A percentile compares a stretch with the other conserved stretches of the same genome.
Conservation (phyloP, 345 rosid species). For the Syzygium grande region DNA sequence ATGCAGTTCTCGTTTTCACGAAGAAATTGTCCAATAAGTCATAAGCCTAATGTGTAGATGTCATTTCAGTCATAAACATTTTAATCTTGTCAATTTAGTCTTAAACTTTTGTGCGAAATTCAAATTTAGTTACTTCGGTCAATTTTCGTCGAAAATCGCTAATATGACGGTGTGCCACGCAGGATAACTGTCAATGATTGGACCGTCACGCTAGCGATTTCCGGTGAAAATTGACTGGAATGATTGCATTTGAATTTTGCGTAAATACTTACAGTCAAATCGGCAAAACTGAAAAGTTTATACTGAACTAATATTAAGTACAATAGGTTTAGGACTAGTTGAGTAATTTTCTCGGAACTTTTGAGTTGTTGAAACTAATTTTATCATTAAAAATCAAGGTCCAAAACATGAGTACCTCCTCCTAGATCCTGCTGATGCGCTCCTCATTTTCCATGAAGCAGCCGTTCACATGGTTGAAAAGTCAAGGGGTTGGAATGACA, state of each 20-base stretch:
- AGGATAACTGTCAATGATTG: background rate
- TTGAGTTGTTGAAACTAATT: background rate
- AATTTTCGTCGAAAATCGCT: accelerated
- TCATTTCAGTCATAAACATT: accelerated
- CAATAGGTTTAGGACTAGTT: background rate
- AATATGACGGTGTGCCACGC: accelerated
- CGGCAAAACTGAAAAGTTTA: background rate
- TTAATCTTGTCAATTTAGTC: accelerated
- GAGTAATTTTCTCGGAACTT: background rate
- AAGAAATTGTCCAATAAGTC: background rate
- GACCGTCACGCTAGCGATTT: accelerated
- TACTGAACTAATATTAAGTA: background rate
- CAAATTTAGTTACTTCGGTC: background rate
- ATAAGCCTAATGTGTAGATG: accelerated
- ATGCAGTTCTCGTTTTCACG: accelerated
- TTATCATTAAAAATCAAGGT: background rate
- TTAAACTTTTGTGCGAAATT: background rate
- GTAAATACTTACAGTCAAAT: background rate
- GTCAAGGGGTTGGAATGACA: background rate
- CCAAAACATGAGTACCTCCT: background rate
- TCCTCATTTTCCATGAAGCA: background rate
- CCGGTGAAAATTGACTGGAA: accelerated
- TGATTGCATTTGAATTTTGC: accelerated
- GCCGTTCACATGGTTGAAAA: background rate
- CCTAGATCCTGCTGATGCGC: background rate